Conservation (phyloP, 225 moss, liverwort and hornwort species). For the Takakia lepidozioides region DNA sequence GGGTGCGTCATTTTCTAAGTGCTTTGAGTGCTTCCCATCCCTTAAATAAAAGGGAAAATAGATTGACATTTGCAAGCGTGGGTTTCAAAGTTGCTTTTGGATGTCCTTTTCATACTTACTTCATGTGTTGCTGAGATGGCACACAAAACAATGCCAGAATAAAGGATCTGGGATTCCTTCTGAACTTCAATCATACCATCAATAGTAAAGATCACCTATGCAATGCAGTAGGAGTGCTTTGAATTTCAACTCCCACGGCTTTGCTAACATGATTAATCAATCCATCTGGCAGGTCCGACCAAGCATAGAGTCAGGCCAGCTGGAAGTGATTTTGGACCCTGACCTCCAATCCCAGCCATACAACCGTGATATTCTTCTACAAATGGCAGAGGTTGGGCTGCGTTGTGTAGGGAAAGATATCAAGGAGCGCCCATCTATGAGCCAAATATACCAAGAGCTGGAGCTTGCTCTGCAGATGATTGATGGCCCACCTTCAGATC, state of each 20-base stretch:
- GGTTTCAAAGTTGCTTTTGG: too few relatives aligned
- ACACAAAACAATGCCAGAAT: too few relatives aligned
- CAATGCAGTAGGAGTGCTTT: too few relatives aligned
- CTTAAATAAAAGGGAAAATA: not conserved
- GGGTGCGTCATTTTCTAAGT: constrained; percentile 32
- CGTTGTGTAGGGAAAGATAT: constrained; percentile 55
- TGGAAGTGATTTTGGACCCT: constrained; percentile 60
- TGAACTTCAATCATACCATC: too few relatives aligned
- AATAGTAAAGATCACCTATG: too few relatives aligned
- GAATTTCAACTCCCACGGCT: too few relatives aligned
- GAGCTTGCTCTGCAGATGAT: constrained; percentile 42
- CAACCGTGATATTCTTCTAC: constrained; percentile 48
- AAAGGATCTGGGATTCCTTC: too few relatives aligned
- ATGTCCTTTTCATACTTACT: too few relatives aligned
- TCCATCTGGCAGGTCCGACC: constrained; percentile 27
- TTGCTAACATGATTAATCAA: too few relatives aligned
- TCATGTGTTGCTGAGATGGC: too few relatives aligned
- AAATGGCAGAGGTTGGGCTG: constrained; percentile 63
- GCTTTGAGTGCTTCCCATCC: not conserved
- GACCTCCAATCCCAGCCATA: constrained; percentile 40
- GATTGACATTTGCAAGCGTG: too few relatives aligned
- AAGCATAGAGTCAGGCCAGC: constrained; percentile 18
- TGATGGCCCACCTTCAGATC: constrained; percentile 28
- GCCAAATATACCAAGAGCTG: constrained; percentile 43
- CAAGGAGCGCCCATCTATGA: constrained; percentile 46